Evolutionary conservation across 345 rosid species (phyloP).

Genomic region (Pelargonium nanum): DNA sequence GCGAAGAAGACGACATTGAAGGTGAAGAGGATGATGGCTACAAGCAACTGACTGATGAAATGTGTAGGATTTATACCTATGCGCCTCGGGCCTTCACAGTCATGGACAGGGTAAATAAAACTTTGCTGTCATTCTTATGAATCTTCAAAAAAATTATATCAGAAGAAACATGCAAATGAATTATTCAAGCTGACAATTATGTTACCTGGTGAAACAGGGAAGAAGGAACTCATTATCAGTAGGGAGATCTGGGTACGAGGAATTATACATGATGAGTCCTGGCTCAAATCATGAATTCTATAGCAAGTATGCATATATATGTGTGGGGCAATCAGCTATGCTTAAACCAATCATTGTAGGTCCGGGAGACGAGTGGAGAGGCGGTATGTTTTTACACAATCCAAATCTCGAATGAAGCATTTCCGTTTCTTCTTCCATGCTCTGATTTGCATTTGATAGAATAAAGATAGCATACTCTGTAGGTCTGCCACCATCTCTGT

Average conservation of each 20-base stretch:
- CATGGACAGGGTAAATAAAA: slow-evolving; percentile 55
- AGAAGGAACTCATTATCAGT: slow-evolving; percentile 68
- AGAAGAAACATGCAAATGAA: not conserved
- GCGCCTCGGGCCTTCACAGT: slow-evolving; percentile 61
- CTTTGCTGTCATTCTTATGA: not conserved
- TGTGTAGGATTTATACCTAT: slow-evolving; percentile 70
- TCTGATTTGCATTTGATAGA: not conserved
- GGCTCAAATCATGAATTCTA: slow-evolving; percentile 61
- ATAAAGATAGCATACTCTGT: not conserved
- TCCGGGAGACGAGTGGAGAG: slow-evolving; percentile 64
- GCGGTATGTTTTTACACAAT: slow-evolving; percentile 54
- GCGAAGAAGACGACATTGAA: not conserved
- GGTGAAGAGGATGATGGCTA: slow-evolving; percentile 55
- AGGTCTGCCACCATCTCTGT: too few relatives aligned
- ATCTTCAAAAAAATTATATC: not conserved
- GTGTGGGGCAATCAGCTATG: slow-evolving; percentile 57
- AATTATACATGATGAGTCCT: slow-evolving; percentile 73
- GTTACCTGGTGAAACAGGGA: slow-evolving; percentile 38
- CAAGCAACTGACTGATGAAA: slow-evolving; percentile 50
- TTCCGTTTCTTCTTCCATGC: not conserved
- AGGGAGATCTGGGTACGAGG: slow-evolving; percentile 62
- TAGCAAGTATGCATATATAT: slow-evolving; percentile 58
- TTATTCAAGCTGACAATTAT: not conserved
- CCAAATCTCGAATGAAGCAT: slow-evolving; percentile 39
- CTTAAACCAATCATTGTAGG: slow-evolving; percentile 44